Conservation (phyloP, 2,329 filamentous ascomycete genomes). For the Ophiostoma sp. region DNA sequence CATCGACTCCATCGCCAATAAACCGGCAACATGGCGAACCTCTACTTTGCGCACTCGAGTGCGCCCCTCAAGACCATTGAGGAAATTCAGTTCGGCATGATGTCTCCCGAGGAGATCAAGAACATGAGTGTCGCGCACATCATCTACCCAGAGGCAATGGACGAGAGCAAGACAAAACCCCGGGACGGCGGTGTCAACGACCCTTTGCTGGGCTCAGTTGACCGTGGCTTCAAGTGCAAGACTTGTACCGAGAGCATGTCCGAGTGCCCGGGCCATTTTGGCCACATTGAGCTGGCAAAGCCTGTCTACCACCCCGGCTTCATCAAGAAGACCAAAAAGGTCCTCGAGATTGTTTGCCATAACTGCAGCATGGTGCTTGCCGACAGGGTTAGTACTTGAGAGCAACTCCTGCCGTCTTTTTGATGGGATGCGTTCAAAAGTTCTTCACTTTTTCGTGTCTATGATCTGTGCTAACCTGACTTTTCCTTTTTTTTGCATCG, state of each 20-base stretch:
- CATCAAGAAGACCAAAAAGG: conserved; percentile 98
- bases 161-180: conserved; percentile 85
- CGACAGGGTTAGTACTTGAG: conserved; percentile 84
- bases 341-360: conserved; percentile 97
- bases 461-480: conserved; percentile 52
- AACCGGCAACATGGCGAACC: conserved; percentile 69
- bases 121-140: conserved; percentile 96
- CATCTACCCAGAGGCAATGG: conserved; percentile 98
- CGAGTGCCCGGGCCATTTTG: conserved; percentile 96
- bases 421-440: conserved; percentile 35
- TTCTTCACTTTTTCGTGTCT: conserved; percentile 39
- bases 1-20: conserved; percentile 15
- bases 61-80: conserved; percentile 95
- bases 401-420: conserved; percentile 17
- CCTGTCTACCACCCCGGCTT: conserved; percentile 95
- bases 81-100: conserved; percentile 97
- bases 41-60: conserved; percentile 84
- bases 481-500: conserved; percentile 32
- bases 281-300: conserved; percentile 94
- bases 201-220: conserved; percentile 91
- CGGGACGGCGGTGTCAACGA: conserved; percentile 92
- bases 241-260: conserved; percentile 95
- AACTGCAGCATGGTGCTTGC: conserved; percentile 97
- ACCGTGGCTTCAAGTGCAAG: conserved; percentile 90
- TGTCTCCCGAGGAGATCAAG: conserved; percentile 98